These are phyloP conservation scores for Cyanidiococcus yangmingshanensis DNA, from an alignment of 23 red algal species.

Conservation along the genomic window DNA sequence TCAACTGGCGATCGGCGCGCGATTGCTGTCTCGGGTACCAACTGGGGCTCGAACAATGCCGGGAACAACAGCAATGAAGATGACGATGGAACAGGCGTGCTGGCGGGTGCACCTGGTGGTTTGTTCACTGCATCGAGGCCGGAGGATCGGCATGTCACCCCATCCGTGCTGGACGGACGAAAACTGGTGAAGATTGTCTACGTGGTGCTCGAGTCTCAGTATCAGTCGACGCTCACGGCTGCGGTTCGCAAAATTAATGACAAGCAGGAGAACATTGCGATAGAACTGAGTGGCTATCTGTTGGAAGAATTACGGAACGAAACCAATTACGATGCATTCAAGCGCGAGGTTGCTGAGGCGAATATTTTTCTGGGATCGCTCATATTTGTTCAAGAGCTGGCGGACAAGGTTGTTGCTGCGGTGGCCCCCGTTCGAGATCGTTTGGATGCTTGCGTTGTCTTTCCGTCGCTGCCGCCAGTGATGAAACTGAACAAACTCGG, in stretches of 20 bases:
- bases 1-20: no score
- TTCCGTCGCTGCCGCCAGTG: conserved; percentile 96
- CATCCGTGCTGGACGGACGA: conserved; percentile 22
- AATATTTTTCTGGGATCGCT: conserved; percentile 97
- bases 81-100: neutral
- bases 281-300: conserved; percentile 81
- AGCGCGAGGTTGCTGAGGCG: conserved; percentile 61
- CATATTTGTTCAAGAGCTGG: conserved; percentile 98
- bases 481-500: conserved; percentile 99
- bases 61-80: neutral
- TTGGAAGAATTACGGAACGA: conserved; percentile 76
- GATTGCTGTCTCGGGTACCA: no score
- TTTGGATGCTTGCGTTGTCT: conserved; percentile 94
- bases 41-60: neutral
- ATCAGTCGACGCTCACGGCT: conserved; percentile 85
- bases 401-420: conserved; percentile 74
- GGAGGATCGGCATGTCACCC: conserved; percentile 50
- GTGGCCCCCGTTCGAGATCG: conserved; percentile 76
- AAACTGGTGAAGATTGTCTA: conserved; percentile 89
- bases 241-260: conserved; percentile 64
- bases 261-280: conserved; percentile 36
- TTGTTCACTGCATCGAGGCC: conserved; percentile 81
- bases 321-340: conserved; percentile 74
- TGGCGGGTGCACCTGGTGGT: conserved; percentile 24
- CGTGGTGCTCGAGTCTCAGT: conserved; percentile 93